phyloP scores from a whole-genome alignment of 2,329 filamentous ascomycete species.

The Pseudogymnoascus sp. region DNA sequence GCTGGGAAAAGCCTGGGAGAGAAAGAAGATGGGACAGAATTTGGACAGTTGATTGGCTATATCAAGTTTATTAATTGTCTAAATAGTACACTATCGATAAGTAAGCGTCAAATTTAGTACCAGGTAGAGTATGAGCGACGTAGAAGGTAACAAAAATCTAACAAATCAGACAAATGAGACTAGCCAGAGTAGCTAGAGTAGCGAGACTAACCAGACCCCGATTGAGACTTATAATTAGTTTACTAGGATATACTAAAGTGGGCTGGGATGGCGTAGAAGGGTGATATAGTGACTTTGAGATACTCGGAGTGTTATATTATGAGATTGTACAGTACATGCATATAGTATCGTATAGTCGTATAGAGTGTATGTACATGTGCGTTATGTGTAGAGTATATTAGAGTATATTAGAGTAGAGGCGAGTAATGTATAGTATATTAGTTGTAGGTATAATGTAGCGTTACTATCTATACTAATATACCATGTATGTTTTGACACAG shows the following conservation, averaged over 20 bases:
- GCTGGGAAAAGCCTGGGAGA: neutral
- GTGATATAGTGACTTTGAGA: neutral
- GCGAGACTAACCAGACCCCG: neutral
- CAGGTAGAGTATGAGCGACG: neutral
- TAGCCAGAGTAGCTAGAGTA: no score
- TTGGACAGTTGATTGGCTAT: neutral
- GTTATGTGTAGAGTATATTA: neutral
- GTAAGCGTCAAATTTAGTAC: slow-evolving; percentile 5
- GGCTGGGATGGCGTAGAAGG: neutral
- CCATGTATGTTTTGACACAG: neutral
- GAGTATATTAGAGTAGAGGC: neutral
- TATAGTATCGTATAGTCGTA: neutral
- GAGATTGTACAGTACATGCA: neutral
- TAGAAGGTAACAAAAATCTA: neutral
- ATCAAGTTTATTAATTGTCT: neutral
- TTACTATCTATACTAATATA: neutral
- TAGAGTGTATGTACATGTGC: neutral
- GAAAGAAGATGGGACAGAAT: neutral
- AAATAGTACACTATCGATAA: neutral
- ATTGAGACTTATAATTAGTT: slow-evolving; percentile 2
- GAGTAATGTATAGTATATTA: neutral
- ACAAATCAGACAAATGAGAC: neutral
- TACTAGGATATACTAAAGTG: neutral
- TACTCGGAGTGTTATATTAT: neutral
- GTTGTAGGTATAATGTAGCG: neutral